phyloP scores from a whole-genome alignment of 352 stramenopile genomes.

The Plasmopara halstedii region DNA sequence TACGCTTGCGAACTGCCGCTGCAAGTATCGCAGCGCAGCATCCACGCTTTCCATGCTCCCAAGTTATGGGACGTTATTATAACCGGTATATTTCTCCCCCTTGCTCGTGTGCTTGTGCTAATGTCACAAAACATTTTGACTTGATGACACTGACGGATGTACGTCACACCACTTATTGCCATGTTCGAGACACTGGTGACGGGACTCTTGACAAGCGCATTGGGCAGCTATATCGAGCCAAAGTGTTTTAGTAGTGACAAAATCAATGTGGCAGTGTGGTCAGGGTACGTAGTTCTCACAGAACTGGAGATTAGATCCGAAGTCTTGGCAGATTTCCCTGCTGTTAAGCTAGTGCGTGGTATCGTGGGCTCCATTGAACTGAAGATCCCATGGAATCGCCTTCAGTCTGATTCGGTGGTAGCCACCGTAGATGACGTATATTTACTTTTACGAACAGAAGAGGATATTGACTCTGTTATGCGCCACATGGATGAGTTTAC shows the following conservation, averaged over 20 bases:
- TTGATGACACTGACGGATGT: background rate
- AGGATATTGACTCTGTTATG: slow-evolving; percentile 73
- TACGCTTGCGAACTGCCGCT: slow-evolving; percentile 78
- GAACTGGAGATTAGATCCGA: slow-evolving; percentile 77
- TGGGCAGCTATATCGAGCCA: slow-evolving; percentile 83
- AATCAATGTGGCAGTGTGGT: slow-evolving; percentile 85
- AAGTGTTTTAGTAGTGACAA: slow-evolving; percentile 86
- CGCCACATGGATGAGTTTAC: slow-evolving; percentile 69
- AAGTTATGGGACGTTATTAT: slow-evolving; percentile 4
- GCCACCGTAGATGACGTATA: slow-evolving; percentile 85
- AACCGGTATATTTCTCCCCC: slow-evolving; percentile 8
- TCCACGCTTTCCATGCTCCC: slow-evolving; percentile 78
- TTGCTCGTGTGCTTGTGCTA: slow-evolving; percentile 19
- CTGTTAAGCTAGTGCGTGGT: slow-evolving; percentile 64
- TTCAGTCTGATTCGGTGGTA: slow-evolving; percentile 83
- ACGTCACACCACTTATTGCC: slow-evolving; percentile 2
- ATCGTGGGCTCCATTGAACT: slow-evolving; percentile 82
- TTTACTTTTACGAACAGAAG: slow-evolving; percentile 66
- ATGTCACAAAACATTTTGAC: background rate
- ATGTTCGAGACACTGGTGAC: slow-evolving; percentile 88
- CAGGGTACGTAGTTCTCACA: slow-evolving; percentile 76
- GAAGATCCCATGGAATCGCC: slow-evolving; percentile 86
- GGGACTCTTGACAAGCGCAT: slow-evolving; percentile 72
- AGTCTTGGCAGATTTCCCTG: slow-evolving; percentile 49
- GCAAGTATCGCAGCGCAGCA: slow-evolving; percentile 73